Conservation (phyloP, 208 protist species). For the Leishmania guyanensis region DNA sequence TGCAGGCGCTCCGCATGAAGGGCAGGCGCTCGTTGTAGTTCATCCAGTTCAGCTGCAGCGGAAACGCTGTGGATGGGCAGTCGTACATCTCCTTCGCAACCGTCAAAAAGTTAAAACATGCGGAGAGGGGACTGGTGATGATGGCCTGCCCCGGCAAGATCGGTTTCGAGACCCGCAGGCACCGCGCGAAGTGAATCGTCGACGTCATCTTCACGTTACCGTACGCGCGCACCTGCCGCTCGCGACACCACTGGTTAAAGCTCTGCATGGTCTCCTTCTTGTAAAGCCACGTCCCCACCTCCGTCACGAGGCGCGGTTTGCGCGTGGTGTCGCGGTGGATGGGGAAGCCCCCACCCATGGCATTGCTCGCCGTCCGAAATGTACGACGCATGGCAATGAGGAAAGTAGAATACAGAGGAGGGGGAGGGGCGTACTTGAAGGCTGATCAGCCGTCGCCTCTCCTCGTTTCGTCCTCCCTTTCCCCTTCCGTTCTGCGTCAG, state of each 20-base stretch:
- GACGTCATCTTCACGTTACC: conserved; percentile 74
- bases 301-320: conserved; percentile 56
- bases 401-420: background rate
- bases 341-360: conserved; percentile 30
- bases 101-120: conserved; percentile 81
- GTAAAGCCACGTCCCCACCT: conserved; percentile 86
- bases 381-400: conserved; percentile 24
- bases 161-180: conserved; percentile 55
- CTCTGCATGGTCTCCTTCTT: conserved; percentile 63
- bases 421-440: background rate
- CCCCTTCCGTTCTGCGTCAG: background rate
- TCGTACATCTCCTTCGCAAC: conserved; percentile 76
- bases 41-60: conserved; percentile 86
- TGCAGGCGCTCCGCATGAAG: conserved; percentile 55
- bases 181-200: conserved; percentile 72
- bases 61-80: conserved; percentile 42
- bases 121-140: conserved; percentile 64
- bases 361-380: background rate
- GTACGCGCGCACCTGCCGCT: conserved; percentile 65
- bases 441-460: background rate
- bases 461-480: background rate
- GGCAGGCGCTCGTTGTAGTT: conserved; percentile 78
- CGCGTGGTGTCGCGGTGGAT: conserved; percentile 65
- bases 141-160: conserved; percentile 77
- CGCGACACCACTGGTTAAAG: conserved; percentile 77